These are phyloP conservation scores for Helianthus tuberosus DNA, from an alignment of 129 eudicot genomes.

Conservation along the genomic window DNA sequence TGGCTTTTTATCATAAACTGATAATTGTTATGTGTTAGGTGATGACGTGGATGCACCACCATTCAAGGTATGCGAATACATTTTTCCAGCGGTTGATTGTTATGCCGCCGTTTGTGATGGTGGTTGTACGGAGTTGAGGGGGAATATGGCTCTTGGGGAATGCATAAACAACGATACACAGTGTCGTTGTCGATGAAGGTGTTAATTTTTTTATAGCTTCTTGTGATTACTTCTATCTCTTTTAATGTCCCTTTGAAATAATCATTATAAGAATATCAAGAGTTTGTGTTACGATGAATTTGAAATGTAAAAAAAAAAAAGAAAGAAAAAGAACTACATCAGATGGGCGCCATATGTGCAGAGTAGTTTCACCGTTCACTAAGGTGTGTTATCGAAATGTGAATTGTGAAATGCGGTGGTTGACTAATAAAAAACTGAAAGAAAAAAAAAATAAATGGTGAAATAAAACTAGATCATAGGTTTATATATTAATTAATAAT, in stretches of 20 bases:
- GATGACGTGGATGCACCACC: neutral
- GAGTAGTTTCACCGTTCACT: too few species aligned
- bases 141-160: neutral
- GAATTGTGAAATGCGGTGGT: too few species aligned
- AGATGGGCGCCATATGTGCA: too few species aligned
- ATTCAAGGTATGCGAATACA: neutral
- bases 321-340: accelerated
- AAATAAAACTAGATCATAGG: too few species aligned
- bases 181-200: slow-evolving; percentile 3
- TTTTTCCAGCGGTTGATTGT: neutral
- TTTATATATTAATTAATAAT: too few species aligned
- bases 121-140: neutral
- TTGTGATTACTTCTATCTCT: neutral
- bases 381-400: too few species aligned
- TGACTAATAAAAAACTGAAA: too few species aligned
- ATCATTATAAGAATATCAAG: too few species aligned
- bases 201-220: neutral
- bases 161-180: neutral
- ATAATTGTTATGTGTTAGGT: neutral
- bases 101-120: neutral
- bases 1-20: too few species aligned
- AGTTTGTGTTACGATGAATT: too few species aligned
- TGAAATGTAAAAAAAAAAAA: too few species aligned
- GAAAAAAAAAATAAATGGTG: too few species aligned
- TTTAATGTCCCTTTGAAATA: neutral